These are phyloP conservation scores for Lasiodiplodia hormozganensis DNA, from an alignment of 2,329 filamentous ascomycete species.

Conservation along the genomic window DNA sequence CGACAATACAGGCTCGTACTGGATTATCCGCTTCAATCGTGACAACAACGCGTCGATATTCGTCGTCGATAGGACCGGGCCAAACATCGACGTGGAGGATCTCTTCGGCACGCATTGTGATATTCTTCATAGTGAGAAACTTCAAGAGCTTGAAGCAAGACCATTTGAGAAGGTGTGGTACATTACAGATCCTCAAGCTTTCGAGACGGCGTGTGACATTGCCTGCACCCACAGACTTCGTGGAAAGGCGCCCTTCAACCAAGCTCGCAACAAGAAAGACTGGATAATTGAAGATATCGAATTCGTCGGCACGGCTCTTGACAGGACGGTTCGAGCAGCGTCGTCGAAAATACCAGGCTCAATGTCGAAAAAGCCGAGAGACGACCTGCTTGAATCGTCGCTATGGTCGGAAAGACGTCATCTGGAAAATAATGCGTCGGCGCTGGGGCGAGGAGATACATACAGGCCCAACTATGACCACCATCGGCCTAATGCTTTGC, in stretches of 20 bases:
- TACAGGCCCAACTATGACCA: constrained; percentile 14
- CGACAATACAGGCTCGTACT: constrained; percentile 12
- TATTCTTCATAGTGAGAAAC: constrained; percentile 5
- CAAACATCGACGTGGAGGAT: background rate
- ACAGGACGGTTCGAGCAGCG: background rate
- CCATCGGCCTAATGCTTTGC: background rate
- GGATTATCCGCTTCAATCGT: background rate
- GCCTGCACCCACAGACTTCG: background rate
- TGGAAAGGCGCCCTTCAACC: background rate
- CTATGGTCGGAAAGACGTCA: background rate
- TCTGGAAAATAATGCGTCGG: background rate
- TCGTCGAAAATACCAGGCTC: background rate
- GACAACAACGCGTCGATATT: constrained; percentile 1
- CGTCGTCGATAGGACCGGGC: background rate
- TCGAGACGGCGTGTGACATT: background rate
- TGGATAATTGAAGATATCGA: constrained; percentile 7
- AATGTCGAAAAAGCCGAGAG: constrained; percentile 16
- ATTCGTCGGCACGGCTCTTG: background rate
- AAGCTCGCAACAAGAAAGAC: background rate
- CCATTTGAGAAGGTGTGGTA: background rate
- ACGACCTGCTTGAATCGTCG: background rate
- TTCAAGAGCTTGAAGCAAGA: constrained; percentile 6
- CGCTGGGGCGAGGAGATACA: constrained; percentile 1
- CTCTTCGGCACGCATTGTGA: background rate
- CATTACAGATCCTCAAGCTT: constrained; percentile 2